Conservation (phyloP, 169 alveolate genomes). For the Ichthyophthirius multifiliis region DNA sequence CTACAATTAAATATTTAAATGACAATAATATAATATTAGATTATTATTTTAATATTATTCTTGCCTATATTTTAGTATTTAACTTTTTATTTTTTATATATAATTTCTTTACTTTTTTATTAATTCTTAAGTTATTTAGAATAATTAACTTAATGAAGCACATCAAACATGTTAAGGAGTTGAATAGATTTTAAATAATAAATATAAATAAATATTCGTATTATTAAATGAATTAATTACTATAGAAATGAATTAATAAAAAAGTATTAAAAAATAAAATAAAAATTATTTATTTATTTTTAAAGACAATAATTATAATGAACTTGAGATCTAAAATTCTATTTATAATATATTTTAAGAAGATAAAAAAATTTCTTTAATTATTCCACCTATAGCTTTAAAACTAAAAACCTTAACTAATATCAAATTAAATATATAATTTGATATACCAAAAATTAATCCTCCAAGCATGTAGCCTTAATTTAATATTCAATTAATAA, state of each 20-base stretch:
- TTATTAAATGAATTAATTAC: background rate
- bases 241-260: slow-evolving; percentile 17
- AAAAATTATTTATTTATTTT: background rate
- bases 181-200: background rate
- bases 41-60: background rate
- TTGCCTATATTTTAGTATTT: background rate
- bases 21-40: background rate
- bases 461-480: slow-evolving; percentile 26
- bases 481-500: slow-evolving; percentile 14
- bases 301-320: slow-evolving; percentile 30
- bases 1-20: background rate
- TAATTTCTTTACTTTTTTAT: too few species aligned
- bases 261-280: slow-evolving; percentile 17
- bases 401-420: background rate
- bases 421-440: slow-evolving; percentile 11
- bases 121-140: background rate
- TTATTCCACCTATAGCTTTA: slow-evolving; percentile 1
- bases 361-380: slow-evolving; percentile 23
- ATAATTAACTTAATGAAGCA: background rate
- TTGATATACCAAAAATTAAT: slow-evolving; percentile 26
- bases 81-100: too few species aligned
- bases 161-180: background rate
- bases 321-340: slow-evolving; percentile 14
- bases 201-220: background rate
- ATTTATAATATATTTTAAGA: slow-evolving; percentile 13